phyloP scores from a whole-genome alignment of 1,284 basidiomycete species.

The Baeospora myosura region DNA sequence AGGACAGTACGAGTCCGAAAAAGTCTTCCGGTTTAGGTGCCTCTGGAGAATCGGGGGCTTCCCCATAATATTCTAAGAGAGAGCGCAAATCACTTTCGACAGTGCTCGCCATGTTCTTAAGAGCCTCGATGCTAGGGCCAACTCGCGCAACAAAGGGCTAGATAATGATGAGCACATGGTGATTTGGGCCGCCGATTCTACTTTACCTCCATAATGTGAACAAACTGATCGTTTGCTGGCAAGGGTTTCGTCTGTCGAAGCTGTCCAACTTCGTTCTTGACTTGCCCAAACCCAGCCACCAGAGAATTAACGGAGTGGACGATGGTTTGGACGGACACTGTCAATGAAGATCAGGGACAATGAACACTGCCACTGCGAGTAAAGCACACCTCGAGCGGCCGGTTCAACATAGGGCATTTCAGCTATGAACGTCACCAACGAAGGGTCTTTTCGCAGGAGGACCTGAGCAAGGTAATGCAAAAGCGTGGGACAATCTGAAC shows the following conservation, averaged over 20 bases:
- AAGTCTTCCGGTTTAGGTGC: constrained; percentile 72
- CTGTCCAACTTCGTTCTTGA: constrained; percentile 49
- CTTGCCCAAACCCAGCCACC: constrained; percentile 48
- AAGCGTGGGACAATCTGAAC: constrained; percentile 71
- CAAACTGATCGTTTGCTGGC: constrained; percentile 51
- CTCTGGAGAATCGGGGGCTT: constrained; percentile 52
- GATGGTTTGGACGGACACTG: constrained; percentile 67
- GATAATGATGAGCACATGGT: constrained; percentile 2
- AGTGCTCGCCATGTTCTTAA: constrained; percentile 53
- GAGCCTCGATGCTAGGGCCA: constrained; percentile 46
- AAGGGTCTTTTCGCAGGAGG: constrained; percentile 63
- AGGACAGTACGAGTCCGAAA: constrained; percentile 66
- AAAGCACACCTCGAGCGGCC: constrained; percentile 63
- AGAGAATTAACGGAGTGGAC: constrained; percentile 54
- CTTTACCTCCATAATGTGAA: constrained; percentile 58
- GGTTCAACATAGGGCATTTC: constrained; percentile 79
- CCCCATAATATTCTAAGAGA: constrained; percentile 68
- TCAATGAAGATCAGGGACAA: constrained; percentile 4
- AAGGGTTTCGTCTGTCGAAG: constrained; percentile 27
- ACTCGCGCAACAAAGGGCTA: constrained; percentile 55
- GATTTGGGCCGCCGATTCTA: not conserved
- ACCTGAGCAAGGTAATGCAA: constrained; percentile 80
- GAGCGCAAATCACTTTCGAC: constrained; percentile 55
- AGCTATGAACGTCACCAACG: constrained; percentile 68
- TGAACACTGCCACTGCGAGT: not conserved